Base-by-base conservation (phyloP, 345 rosid genomes). In the Citrus mangshanensis region DNA sequence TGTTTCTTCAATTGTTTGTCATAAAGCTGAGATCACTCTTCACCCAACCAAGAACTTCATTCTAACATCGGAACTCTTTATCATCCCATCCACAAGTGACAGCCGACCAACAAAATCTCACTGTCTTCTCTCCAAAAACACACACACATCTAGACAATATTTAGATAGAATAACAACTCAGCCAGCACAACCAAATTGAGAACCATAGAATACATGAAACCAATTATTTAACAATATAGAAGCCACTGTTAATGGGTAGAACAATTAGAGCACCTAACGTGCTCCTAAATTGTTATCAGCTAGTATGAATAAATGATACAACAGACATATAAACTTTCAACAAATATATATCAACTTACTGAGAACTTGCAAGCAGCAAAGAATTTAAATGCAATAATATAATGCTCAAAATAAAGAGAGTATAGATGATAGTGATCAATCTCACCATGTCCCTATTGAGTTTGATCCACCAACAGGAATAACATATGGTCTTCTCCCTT, bases 391-490 rank as follows among this genome's bases (percentile, higher is more conserved):
- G 40, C 40, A 49, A 51, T 28, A 55, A 54, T 7, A 61, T 18
- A 61, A 58, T 3, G 40, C 9, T 21, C 51, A 10, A 60, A 13
- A 75, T 40, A 28, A 64, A 58, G 13, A 75, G 19, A 65, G 62
- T 4, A 9, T 12, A 49, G n/a, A 74, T 6, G 32, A 28, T 40
- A 28, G 56, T 30, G 61, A 19, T 55, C 32, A 78, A 70, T 83
- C 91, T 92, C 87, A 95, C 98, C 99, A 95, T 70, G 99, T 91
- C 81, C 99, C 99, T 68, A 95, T 32, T 34, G 97, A 89, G 87
- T 93, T 92, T 34, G 99, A 95, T 81, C 99, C 99, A 58, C 98
- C 99, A 59, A 91, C 98, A 6, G 99, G 99, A 78, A 93, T 90
- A 67, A 93, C 94, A 85, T 95, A 93, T 3, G 99, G 99, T 68